Percentiles rank a stretch among this genome's conserved stretches.
Evolutionary conservation across 2,329 filamentous ascomycete genomes (phyloP).

Genomic region (Teratosphaeria destructans): DNA sequence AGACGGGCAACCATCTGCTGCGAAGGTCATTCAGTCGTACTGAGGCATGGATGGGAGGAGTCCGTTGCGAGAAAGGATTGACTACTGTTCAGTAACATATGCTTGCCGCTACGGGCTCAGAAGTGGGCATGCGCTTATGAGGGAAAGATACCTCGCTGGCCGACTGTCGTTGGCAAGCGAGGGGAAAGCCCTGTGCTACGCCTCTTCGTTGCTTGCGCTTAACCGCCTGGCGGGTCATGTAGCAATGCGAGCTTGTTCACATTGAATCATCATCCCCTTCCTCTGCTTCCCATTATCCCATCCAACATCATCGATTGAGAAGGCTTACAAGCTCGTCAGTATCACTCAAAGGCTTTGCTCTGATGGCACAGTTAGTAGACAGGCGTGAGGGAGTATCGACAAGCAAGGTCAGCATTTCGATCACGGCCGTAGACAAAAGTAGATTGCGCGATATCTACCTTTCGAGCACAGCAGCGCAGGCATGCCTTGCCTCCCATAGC

Average conservation of each 20-base stretch:
- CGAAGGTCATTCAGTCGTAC: not conserved
- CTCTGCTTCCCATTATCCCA: not conserved
- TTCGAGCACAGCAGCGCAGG: not conserved
- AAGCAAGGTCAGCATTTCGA: too few species aligned
- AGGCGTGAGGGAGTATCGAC: not conserved
- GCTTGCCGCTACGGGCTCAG: constrained; percentile 5
- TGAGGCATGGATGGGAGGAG: not conserved
- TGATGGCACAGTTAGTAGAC: not conserved
- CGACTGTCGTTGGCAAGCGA: constrained; percentile 28
- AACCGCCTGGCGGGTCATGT: constrained; percentile 21
- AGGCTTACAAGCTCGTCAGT: not conserved
- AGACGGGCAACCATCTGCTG: constrained; percentile 21
- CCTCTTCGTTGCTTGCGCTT: constrained; percentile 16
- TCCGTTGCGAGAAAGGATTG: constrained; percentile 2
- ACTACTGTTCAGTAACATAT: constrained; percentile 5
- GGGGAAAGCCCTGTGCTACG: constrained; percentile 91
- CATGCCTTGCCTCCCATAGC: not conserved
- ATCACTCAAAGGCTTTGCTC: not conserved
- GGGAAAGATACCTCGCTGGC: constrained; percentile 86
- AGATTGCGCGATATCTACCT: not conserved
- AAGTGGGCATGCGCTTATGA: constrained; percentile 79
- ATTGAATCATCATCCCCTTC: not conserved
- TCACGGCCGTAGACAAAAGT: not conserved
- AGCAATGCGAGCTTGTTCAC: constrained; percentile 9
- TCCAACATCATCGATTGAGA: not conserved